phyloP scores from a whole-genome alignment of 169 alveolate species.

The Cryptosporidium ryanae region DNA sequence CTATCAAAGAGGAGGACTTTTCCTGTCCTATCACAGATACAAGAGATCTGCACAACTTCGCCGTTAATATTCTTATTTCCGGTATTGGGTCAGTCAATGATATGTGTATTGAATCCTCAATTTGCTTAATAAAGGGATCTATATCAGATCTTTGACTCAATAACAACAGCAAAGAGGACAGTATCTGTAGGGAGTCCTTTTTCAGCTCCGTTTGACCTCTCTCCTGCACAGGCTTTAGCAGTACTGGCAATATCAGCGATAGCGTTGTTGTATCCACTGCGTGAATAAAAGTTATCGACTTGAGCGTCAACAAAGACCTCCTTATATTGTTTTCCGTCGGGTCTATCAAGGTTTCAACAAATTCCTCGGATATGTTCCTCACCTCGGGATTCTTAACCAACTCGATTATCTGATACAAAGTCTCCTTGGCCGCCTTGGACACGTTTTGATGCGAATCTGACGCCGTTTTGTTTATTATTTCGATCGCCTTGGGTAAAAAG shows the following conservation, averaged over 20 bases:
- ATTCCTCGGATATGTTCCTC: slow-evolving; percentile 26
- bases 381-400: slow-evolving; percentile 66
- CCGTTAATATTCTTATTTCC: slow-evolving; percentile 53
- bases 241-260: slow-evolving; percentile 48
- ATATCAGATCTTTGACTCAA: slow-evolving; percentile 38
- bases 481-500: slow-evolving; percentile 52
- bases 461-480: slow-evolving; percentile 29
- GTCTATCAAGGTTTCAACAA: slow-evolving; percentile 28
- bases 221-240: slow-evolving; percentile 45
- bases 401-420: slow-evolving; percentile 23
- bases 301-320: slow-evolving; percentile 16
- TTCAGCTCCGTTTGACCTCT: slow-evolving; percentile 48
- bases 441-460: slow-evolving; percentile 73
- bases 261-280: slow-evolving; percentile 54
- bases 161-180: slow-evolving; percentile 17
- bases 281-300: slow-evolving; percentile 52
- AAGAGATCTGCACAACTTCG: slow-evolving; percentile 42
- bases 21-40: slow-evolving; percentile 56
- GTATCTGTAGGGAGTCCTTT: slow-evolving; percentile 50
- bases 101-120: slow-evolving; percentile 49
- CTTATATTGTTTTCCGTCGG: slow-evolving; percentile 53
- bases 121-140: slow-evolving; percentile 37
- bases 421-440: slow-evolving; percentile 61
- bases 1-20: slow-evolving; percentile 28
- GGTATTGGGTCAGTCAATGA: slow-evolving; percentile 68